phyloP scores from a whole-genome alignment of 345 rosid genomes.

The Acer negundo region DNA sequence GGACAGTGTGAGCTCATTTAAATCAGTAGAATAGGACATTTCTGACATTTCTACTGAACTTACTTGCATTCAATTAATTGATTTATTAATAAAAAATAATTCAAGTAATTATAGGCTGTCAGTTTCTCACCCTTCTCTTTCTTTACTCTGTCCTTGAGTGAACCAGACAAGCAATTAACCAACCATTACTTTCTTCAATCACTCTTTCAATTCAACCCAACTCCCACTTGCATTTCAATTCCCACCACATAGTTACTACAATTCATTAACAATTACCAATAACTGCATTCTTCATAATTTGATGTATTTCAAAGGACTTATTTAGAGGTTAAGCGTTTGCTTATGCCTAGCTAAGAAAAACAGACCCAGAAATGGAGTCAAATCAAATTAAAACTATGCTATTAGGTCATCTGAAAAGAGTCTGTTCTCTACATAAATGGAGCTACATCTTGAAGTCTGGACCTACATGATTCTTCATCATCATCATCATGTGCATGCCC shows the following conservation, averaged over 20 bases:
- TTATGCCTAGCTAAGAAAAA: background rate
- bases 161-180: constrained; percentile 14
- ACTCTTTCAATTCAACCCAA: too few species aligned
- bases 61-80: too few species aligned
- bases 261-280: too few species aligned
- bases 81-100: background rate
- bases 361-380: background rate
- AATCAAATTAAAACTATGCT: background rate
- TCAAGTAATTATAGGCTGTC: constrained; percentile 16
- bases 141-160: constrained; percentile 20
- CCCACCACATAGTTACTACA: too few species aligned
- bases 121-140: constrained; percentile 11
- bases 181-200: background rate
- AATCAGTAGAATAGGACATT: background rate
- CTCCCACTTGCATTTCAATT: too few species aligned
- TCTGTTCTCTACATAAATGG: background rate
- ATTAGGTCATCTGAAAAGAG: background rate
- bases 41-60: constrained; percentile 21
- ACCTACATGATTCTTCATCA: background rate
- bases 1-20: too few species aligned
- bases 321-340: too few species aligned
- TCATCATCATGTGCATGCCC: background rate
- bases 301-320: too few species aligned
- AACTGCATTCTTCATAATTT: too few species aligned
- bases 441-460: background rate